Percentiles rank a stretch among this genome's conserved stretches.
Evolutionary conservation across 208 protist species (phyloP).

Genomic region (Polymyxa betae): DNA sequence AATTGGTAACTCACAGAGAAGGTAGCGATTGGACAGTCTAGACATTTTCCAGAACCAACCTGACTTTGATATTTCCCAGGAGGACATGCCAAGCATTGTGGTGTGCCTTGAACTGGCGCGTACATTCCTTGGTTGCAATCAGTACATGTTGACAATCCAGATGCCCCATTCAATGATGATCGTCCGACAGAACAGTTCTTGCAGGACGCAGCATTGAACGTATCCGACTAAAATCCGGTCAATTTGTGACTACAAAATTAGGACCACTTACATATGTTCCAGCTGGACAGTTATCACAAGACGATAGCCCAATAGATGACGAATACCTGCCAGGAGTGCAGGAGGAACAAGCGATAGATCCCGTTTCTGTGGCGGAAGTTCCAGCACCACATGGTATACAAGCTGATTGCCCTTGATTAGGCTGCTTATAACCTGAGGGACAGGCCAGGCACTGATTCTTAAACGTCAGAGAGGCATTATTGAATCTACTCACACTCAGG

Average conservation of each 20-base stretch:
- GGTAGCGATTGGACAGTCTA: not conserved
- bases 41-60: not conserved
- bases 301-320: not conserved
- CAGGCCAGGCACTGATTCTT: not conserved
- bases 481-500: not conserved
- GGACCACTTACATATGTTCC: not conserved
- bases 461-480: not conserved
- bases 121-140: constrained; percentile 27
- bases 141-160: not conserved
- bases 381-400: not conserved
- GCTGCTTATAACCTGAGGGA: not conserved
- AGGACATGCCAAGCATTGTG: not conserved
- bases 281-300: not conserved
- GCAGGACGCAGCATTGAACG: not conserved
- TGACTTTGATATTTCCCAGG: not conserved
- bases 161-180: not conserved
- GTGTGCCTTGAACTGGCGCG: not conserved
- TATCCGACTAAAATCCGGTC: not conserved
- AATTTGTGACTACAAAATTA: not conserved
- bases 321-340: constrained; percentile 4
- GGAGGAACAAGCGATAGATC: not conserved
- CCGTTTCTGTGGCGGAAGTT: not conserved
- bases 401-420: not conserved
- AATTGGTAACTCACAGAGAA: not conserved
- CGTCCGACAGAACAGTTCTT: not conserved